A percentile compares a stretch with the other conserved stretches of the same genome.
These are phyloP conservation scores for Yamadazyma philogaea DNA, from an alignment of 805 yeast genomes.

Conservation along the genomic window DNA sequence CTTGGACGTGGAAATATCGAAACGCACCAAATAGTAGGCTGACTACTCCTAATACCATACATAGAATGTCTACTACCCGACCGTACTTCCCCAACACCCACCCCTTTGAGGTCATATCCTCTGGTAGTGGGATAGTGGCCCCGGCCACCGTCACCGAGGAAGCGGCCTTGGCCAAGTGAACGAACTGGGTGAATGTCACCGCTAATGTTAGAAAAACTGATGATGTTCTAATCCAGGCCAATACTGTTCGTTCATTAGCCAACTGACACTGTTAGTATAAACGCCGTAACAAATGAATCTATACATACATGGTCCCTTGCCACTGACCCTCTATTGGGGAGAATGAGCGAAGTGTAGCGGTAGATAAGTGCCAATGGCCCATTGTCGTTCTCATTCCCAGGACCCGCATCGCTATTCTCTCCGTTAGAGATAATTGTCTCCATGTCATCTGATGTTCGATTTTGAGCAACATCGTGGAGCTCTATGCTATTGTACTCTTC, in stretches of 20 bases:
- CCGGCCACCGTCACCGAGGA: conserved; percentile 7
- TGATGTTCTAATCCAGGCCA: conserved; percentile 29
- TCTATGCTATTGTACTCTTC: conserved; percentile 3
- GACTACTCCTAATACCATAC: conserved; percentile 17
- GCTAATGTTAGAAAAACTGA: conserved; percentile 22
- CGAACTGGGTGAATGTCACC: conserved; percentile 22
- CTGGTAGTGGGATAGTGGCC: background rate
- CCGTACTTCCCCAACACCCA: conserved; percentile 13
- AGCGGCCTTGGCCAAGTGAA: conserved; percentile 18
- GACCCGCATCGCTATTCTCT: background rate
- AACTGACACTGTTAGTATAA: conserved; percentile 20
- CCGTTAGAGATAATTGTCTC: conserved; percentile 7
- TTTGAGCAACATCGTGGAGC: conserved; percentile 5
- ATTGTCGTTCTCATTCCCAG: background rate
- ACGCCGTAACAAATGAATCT: background rate
- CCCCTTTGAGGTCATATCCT: background rate
- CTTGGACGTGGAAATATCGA: conserved; percentile 27
- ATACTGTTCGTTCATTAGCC: conserved; percentile 34
- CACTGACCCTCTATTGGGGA: conserved; percentile 31
- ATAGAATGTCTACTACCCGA: conserved; percentile 18
- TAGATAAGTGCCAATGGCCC: background rate
- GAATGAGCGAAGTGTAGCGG: conserved; percentile 7
- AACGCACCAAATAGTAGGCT: conserved; percentile 20
- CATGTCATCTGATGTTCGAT: conserved; percentile 7
- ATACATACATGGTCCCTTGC: conserved; percentile 39